Evolutionary conservation across 257 asterid genomes (phyloP), one percentile per base, ranked within the genome.

Genomic region (Hygrophila difformis): DNA sequence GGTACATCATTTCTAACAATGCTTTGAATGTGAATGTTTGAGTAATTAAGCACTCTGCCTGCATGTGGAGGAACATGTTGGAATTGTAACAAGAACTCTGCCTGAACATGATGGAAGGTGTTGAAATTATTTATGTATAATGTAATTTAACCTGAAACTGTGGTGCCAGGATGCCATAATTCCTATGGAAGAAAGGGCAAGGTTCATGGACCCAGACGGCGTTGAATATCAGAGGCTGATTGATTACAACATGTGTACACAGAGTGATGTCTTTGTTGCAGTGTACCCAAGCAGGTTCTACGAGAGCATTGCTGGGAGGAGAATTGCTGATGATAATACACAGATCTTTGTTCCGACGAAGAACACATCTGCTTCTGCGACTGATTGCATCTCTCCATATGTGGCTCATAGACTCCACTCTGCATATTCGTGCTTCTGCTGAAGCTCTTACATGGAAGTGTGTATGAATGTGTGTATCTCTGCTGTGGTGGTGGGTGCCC

Each of bases 381-480:
- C 64, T 3, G 72, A 85, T 2, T 76, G 71, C 61, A 20, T 74
- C 23, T 85, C 96, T 1, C 93, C 71, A 63, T 85, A 85, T 29
- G 65, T 85, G 64, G 35, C 83, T 2, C 74, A 74, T 57, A 81
- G 61, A 78, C 78, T 81, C 60, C 93, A 85, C 74, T 81, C 73
- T 41, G 95, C 92, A 9, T 81, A 82, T 59, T 72, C 94, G 3
- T 85, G 96, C 53, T 82, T 72, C 47, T 82, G 94, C 74, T 81
- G n/a, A n/a, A n/a, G n/a, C n/a, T n/a, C n/a, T n/a, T n/a, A n/a
- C n/a, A n/a, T n/a, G n/a, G n/a, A n/a, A n/a, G n/a, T n/a, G n/a
- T n/a, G n/a, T n/a, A n/a, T n/a, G n/a, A n/a, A n/a, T n/a, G n/a
- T n/a, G n/a, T n/a, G n/a, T n/a, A n/a, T n/a, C n/a, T n/a, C n/a